These are phyloP conservation scores for Cylindrotheca closterium DNA, from an alignment of 108 stramenopile genomes.

Conservation along the genomic window DNA sequence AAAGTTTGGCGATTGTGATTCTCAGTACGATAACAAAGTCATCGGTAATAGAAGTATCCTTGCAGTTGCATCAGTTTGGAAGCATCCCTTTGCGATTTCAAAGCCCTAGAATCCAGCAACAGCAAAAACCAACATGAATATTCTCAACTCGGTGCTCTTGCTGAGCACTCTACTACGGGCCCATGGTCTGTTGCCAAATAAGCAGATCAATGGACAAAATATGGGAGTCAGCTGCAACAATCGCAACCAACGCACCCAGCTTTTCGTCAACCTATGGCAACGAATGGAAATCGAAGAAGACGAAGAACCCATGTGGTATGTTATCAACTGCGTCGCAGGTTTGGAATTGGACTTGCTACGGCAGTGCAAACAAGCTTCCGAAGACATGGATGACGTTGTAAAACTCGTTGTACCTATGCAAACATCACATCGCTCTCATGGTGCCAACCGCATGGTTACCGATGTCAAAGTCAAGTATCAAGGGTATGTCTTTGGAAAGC, in stretches of 20 bases:
- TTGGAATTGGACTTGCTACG: constrained; percentile 67
- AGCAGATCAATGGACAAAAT: no score
- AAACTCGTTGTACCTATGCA: constrained; percentile 74
- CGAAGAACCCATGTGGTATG: constrained; percentile 72
- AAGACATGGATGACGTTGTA: constrained; percentile 39
- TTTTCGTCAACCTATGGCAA: constrained; percentile 14
- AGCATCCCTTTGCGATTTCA: no score
- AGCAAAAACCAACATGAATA: no score
- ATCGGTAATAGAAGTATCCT: no score
- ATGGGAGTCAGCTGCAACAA: no score
- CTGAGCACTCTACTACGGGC: neutral
- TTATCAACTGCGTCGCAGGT: constrained; percentile 83
- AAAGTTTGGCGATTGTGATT: no score
- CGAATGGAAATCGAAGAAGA: constrained; percentile 71
- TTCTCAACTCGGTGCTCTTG: neutral
- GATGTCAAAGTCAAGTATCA: constrained; percentile 79
- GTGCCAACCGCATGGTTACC: constrained; percentile 78
- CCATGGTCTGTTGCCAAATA: neutral
- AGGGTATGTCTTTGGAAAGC: constrained; percentile 85
- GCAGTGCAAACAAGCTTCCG: constrained; percentile 46
- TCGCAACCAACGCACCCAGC: no score
- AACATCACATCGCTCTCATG: constrained; percentile 58
- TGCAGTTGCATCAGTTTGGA: no score
- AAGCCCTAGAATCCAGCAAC: no score
- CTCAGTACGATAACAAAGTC: no score